Conservation (phyloP, 805 yeast species). For the Tetrapisispora nanseiensis region DNA sequence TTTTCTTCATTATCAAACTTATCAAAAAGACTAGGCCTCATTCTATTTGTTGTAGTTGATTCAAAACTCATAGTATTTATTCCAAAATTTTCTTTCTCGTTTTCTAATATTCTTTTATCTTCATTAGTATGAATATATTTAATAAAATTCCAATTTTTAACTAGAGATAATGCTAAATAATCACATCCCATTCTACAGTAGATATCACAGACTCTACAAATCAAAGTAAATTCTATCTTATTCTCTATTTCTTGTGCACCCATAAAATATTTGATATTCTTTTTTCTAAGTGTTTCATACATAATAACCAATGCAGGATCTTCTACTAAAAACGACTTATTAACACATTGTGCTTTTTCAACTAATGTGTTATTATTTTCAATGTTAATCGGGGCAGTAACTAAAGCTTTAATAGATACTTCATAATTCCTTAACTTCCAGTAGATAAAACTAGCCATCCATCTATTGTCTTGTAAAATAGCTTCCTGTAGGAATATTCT, state of each 20-base stretch:
- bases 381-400: conserved; percentile 42
- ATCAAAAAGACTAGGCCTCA: conserved; percentile 25
- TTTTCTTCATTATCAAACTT: conserved; percentile 12
- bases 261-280: conserved; percentile 38
- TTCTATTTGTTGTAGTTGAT: conserved; percentile 15
- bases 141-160: conserved; percentile 59
- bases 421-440: conserved; percentile 49
- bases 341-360: conserved; percentile 27
- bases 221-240: conserved; percentile 47
- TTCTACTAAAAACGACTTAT: conserved; percentile 45
- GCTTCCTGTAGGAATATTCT: conserved; percentile 47
- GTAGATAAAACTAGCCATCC: conserved; percentile 75
- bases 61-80: conserved; percentile 10
- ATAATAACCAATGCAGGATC: conserved; percentile 75
- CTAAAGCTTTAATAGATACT: conserved; percentile 53
- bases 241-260: conserved; percentile 39
- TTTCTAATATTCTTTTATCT: conserved; percentile 3
- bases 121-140: conserved; percentile 1
- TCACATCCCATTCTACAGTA: conserved; percentile 91
- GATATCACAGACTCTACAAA: conserved; percentile 53
- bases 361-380: conserved; percentile 22
- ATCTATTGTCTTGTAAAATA: conserved; percentile 54
- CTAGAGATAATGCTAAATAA: conserved; percentile 51
- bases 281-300: conserved; percentile 50
- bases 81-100: conserved; percentile 3